phyloP scores from a whole-genome alignment of 2,329 filamentous ascomycete genomes.

The Nectriaceae sp. region DNA sequence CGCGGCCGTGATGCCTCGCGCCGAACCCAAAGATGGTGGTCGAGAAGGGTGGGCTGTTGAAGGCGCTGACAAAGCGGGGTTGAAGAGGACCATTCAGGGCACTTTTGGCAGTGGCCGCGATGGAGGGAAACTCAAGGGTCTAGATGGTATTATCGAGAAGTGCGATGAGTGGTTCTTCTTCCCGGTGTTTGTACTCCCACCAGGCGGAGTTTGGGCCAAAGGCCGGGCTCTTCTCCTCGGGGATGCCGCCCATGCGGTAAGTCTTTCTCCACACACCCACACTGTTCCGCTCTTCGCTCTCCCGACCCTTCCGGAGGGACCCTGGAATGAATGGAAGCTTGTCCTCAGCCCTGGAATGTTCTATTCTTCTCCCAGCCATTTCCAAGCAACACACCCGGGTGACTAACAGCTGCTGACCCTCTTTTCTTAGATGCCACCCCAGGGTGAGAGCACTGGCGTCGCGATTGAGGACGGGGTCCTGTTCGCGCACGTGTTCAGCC shows the following conservation, averaged over 20 bases:
- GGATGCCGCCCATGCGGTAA: conserved; percentile 55
- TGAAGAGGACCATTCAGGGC: conserved; percentile 16
- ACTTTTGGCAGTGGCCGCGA: conserved; percentile 16
- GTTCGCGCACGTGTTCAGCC: conserved; percentile 37
- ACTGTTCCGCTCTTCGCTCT: background rate
- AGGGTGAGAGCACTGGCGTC: conserved; percentile 51
- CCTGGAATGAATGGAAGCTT: too few relatives aligned
- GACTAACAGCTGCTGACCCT: background rate
- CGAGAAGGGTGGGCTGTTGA: conserved; percentile 25
- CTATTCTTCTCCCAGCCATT: too few relatives aligned
- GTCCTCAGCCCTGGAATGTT: too few relatives aligned
- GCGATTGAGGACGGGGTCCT: conserved; percentile 54
- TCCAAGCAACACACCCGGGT: background rate
- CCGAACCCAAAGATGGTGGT: conserved; percentile 20
- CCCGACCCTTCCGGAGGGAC: background rate
- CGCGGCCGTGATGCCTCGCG: conserved; percentile 22
- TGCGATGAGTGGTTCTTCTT: conserved; percentile 35
- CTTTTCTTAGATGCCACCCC: conserved; percentile 45
- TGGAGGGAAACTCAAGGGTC: conserved; percentile 13
- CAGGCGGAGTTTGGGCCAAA: conserved; percentile 34
- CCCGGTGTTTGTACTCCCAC: conserved; percentile 37
- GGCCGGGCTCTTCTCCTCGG: conserved; percentile 51
- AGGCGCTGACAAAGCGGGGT: conserved; percentile 20
- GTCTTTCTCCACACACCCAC: conserved; percentile 1
- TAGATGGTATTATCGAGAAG: conserved; percentile 19